Conservation (phyloP, 495 filamentous ascomycete genomes). For the Penicillium ochrochloron region DNA sequence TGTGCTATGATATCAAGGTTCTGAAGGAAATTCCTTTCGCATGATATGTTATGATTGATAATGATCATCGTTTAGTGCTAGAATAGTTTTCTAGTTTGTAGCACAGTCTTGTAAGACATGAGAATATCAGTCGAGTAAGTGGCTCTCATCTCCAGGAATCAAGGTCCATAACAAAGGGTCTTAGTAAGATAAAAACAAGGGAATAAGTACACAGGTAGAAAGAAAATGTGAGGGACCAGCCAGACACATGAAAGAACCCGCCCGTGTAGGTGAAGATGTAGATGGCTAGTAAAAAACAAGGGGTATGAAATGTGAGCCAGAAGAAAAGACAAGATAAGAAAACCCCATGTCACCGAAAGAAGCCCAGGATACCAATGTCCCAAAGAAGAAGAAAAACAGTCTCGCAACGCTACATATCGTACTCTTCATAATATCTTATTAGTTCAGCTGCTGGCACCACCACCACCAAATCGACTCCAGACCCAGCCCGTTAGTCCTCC, state of each 20-base stretch:
- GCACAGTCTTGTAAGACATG: neutral
- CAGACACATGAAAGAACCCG: conserved; percentile 6
- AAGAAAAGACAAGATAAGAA: neutral
- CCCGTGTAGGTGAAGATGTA: neutral
- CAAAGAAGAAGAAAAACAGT: neutral
- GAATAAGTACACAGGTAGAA: conserved; percentile 11
- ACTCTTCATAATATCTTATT: conserved; percentile 5
- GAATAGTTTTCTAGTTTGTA: neutral
- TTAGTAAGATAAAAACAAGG: neutral
- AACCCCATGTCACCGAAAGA: conserved; percentile 6
- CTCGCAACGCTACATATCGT: conserved; percentile 7
- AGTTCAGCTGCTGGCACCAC: conserved; percentile 19
- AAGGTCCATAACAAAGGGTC: neutral
- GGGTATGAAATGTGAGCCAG: conserved; percentile 3
- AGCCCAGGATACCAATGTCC: neutral
- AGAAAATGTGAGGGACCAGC: conserved; percentile 9
- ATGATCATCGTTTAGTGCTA: too few relatives aligned
- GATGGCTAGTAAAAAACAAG: conserved; percentile 10
- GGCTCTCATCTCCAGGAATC: neutral
- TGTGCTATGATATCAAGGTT: conserved; percentile 68
- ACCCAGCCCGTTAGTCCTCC: conserved; percentile 45
- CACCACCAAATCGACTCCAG: conserved; percentile 44
- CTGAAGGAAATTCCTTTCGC: conserved; percentile 59
- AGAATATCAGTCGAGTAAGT: neutral
- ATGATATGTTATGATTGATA: too few relatives aligned